These are phyloP conservation scores for Ligustrum vulgare DNA, from an alignment of 257 asterid species.

Conservation along the genomic window DNA sequence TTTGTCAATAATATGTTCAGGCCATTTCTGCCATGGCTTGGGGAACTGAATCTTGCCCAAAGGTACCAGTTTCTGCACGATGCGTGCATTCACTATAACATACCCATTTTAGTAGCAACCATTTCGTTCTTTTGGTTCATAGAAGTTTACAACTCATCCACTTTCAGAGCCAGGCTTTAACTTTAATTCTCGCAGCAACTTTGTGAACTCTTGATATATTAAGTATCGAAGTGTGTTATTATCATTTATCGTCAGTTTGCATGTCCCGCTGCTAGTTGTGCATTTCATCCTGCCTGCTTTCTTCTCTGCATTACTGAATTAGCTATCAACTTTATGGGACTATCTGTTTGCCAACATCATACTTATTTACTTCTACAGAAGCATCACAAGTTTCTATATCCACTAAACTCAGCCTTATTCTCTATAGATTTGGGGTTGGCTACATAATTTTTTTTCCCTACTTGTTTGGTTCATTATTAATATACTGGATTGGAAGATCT, in stretches of 20 bases:
- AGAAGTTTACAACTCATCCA: background rate
- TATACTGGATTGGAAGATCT: background rate
- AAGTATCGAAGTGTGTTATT: background rate
- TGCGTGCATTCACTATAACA: background rate
- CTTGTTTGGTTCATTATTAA: background rate
- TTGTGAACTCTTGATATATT: background rate
- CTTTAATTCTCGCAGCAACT: background rate
- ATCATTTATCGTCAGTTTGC: background rate
- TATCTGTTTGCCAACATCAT: background rate
- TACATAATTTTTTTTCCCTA: background rate
- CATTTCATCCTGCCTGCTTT: background rate
- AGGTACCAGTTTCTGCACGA: constrained; percentile 51
- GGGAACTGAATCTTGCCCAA: constrained; percentile 98
- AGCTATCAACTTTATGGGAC: background rate
- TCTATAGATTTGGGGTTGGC: background rate
- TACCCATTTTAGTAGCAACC: constrained; percentile 10
- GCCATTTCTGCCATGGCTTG: constrained; percentile 99
- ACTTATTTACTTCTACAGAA: background rate
- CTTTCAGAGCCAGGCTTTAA: background rate
- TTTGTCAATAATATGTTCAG: constrained; percentile 35
- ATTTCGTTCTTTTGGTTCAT: background rate
- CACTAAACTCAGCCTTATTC: background rate
- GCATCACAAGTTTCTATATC: background rate
- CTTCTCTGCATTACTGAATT: background rate
- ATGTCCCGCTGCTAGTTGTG: background rate